Evolutionary conservation across 1,139 yeast species (phyloP), one percentile per base, ranked within the genome.

Genomic region (Candida freyschussii): DNA sequence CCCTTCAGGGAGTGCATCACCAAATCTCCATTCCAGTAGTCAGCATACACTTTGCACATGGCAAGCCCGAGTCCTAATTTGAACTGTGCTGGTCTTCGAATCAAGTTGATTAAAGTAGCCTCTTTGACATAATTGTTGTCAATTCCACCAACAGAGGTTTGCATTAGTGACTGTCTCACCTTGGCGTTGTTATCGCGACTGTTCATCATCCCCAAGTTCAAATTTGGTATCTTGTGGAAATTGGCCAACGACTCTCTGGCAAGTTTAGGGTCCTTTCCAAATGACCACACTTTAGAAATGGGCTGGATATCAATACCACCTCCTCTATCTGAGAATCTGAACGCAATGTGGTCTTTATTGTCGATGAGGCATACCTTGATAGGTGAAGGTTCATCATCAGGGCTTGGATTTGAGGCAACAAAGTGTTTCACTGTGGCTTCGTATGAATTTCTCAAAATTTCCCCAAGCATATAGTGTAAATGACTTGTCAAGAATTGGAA

Each of bases 11-110:
- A 80, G 49, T 81, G 82, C 69, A 89, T 73, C 45, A 76, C 80
- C 32, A 89, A 60, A 33, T 79, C 81, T 5, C 97, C 96, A 49
- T 87, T 91, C 97, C 97, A 89, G 57, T 89, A 89, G 48, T 89
- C 96, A 0, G 95, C 89, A 53, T 89, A 89, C 0, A 89, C 85
- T 45, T 83, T 78, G 50, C 95, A 81, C 79, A 89, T 76, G 0
- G 97, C 96, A 39, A 89, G 65, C 0, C 96, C 96, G 45, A 89
- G 71, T 0, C 96, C 96, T 16, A 89, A 62, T 39, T 82, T 80
- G 47, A 73, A 71, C 39, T 80, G 72, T 20, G 83, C 78, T 1
- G 93, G 85, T 44, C 96, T 68, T 13, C 78, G 67, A 28, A 83
- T 74, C 46, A 86, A 67, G 17, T 70, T 63, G 24, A 63, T 53